Conservation (phyloP, 441 rosid genomes). For the Iberis amara region DNA sequence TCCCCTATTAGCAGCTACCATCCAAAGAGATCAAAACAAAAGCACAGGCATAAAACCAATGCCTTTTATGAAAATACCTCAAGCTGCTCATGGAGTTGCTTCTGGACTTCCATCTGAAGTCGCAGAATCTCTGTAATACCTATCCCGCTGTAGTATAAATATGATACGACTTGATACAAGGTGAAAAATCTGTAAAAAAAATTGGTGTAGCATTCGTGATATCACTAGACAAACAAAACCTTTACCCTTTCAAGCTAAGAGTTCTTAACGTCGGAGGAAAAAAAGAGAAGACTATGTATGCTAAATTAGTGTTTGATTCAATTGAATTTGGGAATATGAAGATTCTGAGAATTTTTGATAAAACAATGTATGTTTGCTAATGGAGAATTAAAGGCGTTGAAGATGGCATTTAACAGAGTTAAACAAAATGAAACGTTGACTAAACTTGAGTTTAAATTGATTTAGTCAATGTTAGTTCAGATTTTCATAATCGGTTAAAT, state of each 20-base stretch:
- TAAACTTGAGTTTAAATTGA: too few relatives aligned
- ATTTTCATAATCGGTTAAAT: too few relatives aligned
- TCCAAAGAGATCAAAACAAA: not conserved
- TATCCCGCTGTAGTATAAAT: constrained; percentile 43
- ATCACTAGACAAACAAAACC: constrained; percentile 13
- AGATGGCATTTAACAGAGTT: too few relatives aligned
- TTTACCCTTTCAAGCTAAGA: constrained; percentile 72
- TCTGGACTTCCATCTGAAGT: constrained; percentile 83
- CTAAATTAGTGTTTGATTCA: too few relatives aligned
- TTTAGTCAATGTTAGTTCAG: too few relatives aligned
- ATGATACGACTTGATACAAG: constrained; percentile 1
- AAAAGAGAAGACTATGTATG: too few relatives aligned
- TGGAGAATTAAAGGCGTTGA: too few relatives aligned
- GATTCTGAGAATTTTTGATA: too few relatives aligned
- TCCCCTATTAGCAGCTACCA: not conserved
- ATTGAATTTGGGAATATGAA: too few relatives aligned
- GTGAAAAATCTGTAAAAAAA: not conserved
- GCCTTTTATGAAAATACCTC: constrained; percentile 42
- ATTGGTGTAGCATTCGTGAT: not conserved
- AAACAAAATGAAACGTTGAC: too few relatives aligned
- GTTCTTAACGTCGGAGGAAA: too few relatives aligned
- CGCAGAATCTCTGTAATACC: constrained; percentile 71
- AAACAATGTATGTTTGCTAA: too few relatives aligned
- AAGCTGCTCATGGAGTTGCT: constrained; percentile 73
- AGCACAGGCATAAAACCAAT: not conserved